A percentile compares a stretch with the other conserved stretches of the same genome.
Conservation (phyloP, 306 rosid genomes). For the Hippophae tibetana region DNA sequence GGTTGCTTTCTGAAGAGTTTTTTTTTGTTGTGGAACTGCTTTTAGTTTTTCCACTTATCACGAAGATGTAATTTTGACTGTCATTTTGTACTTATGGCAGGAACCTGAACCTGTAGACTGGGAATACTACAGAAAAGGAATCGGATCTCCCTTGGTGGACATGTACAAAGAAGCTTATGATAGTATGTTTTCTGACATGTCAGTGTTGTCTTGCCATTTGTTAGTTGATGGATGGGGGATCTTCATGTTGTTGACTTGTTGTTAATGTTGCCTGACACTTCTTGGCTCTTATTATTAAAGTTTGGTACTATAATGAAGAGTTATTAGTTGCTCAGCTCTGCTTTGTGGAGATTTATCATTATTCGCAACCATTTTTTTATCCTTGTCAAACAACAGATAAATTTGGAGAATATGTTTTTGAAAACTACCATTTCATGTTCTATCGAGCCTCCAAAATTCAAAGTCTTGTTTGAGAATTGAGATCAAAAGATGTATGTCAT, state of each 20-base stretch:
- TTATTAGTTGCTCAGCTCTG: neutral
- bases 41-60: too few relatives aligned
- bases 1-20: too few relatives aligned
- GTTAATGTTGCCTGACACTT: slow-evolving; percentile 3
- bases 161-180: slow-evolving; percentile 96
- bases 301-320: neutral
- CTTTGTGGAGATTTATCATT: too few relatives aligned
- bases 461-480: too few relatives aligned
- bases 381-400: too few relatives aligned
- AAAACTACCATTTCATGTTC: too few relatives aligned
- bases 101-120: slow-evolving; percentile 98
- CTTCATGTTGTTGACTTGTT: neutral
- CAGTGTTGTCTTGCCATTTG: neutral
- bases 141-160: slow-evolving; percentile 90
- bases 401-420: too few relatives aligned
- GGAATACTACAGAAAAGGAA: slow-evolving; percentile 92
- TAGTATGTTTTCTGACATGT: slow-evolving; percentile 42
- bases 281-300: neutral
- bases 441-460: too few relatives aligned
- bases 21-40: too few relatives aligned
- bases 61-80: neutral
- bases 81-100: slow-evolving; percentile 33
- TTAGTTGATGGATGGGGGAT: neutral
- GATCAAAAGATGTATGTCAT: too few relatives aligned
- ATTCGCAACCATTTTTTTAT: too few relatives aligned